These are phyloP conservation scores for Litchi chinensis DNA, from an alignment of 345 rosid species.

Conservation along the genomic window DNA sequence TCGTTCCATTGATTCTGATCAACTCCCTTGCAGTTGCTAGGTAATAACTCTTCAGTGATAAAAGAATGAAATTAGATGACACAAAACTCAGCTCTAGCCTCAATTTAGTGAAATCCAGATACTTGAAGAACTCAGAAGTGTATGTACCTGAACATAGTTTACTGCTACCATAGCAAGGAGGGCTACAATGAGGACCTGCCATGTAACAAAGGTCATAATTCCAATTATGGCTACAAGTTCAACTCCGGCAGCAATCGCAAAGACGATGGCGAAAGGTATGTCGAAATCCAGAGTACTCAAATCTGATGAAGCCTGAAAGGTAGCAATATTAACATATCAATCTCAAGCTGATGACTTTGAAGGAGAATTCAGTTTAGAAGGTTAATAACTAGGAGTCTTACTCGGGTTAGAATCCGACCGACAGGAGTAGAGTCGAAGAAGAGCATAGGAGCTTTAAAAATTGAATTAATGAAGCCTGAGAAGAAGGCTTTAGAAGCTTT, in stretches of 20 bases:
- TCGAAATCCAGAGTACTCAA: slow-evolving; percentile 63
- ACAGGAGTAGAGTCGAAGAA: slow-evolving; percentile 84
- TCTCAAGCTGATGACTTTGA: neutral
- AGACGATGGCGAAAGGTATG: slow-evolving; percentile 54
- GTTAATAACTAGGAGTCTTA: slow-evolving; percentile 32
- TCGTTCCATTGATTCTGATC: slow-evolving; percentile 84
- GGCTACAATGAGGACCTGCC: slow-evolving; percentile 78
- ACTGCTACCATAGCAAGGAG: slow-evolving; percentile 53
- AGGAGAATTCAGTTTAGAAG: neutral
- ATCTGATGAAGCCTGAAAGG: slow-evolving; percentile 78
- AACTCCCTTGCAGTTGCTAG: slow-evolving; percentile 79
- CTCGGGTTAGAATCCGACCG: slow-evolving; percentile 74
- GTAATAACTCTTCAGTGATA: slow-evolving; percentile 54
- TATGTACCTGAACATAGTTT: slow-evolving; percentile 61
- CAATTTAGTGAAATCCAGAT: neutral
- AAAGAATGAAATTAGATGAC: neutral
- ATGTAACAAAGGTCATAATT: slow-evolving; percentile 70
- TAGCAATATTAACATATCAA: neutral
- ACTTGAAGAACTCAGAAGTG: neutral
- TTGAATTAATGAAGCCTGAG: slow-evolving; percentile 58
- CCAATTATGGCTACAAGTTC: slow-evolving; percentile 47
- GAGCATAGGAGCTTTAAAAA: slow-evolving; percentile 74
- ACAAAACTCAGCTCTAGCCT: neutral
- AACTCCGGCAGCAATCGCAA: slow-evolving; percentile 35
- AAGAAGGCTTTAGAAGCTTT: slow-evolving; percentile 73